phyloP scores from a whole-genome alignment of 306 rosid species.

The Cucumis cinereus region DNA sequence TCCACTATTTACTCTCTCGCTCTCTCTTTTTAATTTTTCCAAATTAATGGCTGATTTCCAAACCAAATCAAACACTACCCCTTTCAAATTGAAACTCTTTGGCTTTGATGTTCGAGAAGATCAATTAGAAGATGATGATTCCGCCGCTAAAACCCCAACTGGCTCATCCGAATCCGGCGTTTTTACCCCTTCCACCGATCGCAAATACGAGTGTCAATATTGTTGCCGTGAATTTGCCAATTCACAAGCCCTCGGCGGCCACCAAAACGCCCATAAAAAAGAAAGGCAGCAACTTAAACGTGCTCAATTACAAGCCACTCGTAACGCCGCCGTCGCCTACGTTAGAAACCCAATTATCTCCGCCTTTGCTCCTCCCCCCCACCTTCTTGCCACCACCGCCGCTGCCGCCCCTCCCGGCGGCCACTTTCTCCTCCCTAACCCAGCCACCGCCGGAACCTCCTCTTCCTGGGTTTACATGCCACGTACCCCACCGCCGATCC shows the following conservation, averaged over 20 bases:
- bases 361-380: slow-evolving; percentile 80
- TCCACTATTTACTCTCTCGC: not conserved
- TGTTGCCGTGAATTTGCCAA: slow-evolving; percentile 89
- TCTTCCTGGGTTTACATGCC: slow-evolving; percentile 72
- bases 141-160: slow-evolving; percentile 53
- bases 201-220: slow-evolving; percentile 94
- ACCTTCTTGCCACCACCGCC: slow-evolving; percentile 43
- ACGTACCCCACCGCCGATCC: slow-evolving; percentile 18
- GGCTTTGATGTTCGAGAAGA: slow-evolving; percentile 70
- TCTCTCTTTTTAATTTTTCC: not conserved
- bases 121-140: slow-evolving; percentile 32
- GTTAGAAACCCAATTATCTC: slow-evolving; percentile 79
- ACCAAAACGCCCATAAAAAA: slow-evolving; percentile 97
- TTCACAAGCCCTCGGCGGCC: slow-evolving; percentile 97
- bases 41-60: not conserved
- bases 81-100: slow-evolving; percentile 66
- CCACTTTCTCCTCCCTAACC: not conserved
- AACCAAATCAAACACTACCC: slow-evolving; percentile 22
- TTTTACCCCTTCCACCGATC: slow-evolving; percentile 40
- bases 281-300: slow-evolving; percentile 89
- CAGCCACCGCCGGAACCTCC: not conserved
- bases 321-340: slow-evolving; percentile 81
- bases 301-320: slow-evolving; percentile 69
- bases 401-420: not conserved
- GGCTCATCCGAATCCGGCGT: slow-evolving; percentile 53